A percentile compares a stretch with the other conserved stretches of the same genome.
phyloP scores from a whole-genome alignment of 2,329 filamentous ascomycete species.

The Trichoderma koningiopsis region DNA sequence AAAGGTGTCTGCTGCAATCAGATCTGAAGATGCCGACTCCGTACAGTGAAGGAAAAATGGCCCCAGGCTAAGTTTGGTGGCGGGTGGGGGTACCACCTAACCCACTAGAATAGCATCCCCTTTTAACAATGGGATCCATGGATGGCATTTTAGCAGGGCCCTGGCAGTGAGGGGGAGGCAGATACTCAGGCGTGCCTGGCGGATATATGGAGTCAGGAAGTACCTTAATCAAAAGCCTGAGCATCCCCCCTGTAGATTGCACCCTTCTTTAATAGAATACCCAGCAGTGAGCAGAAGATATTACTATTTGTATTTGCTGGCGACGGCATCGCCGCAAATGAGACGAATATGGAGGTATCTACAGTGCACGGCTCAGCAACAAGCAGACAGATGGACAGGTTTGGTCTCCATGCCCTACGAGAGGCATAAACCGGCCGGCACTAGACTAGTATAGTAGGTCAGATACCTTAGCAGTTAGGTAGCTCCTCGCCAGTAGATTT shows the following conservation, averaged over 20 bases:
- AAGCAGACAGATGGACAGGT: neutral
- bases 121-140: slow-evolving; percentile 2
- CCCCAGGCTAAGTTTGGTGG: neutral
- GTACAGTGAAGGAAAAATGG: neutral
- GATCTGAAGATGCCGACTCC: slow-evolving; percentile 9
- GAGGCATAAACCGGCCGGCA: slow-evolving; percentile 10
- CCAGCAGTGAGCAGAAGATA: neutral
- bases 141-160: neutral
- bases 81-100: neutral
- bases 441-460: neutral
- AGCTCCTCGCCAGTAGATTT: neutral
- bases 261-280: neutral
- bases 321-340: neutral
- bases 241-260: neutral
- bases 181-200: neutral
- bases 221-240: slow-evolving; percentile 16
- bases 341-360: neutral
- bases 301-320: neutral
- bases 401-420: neutral
- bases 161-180: neutral
- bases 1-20: slow-evolving; percentile 3
- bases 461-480: neutral
- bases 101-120: neutral
- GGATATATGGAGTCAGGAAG: neutral
- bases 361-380: neutral